Conservation (phyloP, 208 protist species). For the Borovskyia barvae region DNA sequence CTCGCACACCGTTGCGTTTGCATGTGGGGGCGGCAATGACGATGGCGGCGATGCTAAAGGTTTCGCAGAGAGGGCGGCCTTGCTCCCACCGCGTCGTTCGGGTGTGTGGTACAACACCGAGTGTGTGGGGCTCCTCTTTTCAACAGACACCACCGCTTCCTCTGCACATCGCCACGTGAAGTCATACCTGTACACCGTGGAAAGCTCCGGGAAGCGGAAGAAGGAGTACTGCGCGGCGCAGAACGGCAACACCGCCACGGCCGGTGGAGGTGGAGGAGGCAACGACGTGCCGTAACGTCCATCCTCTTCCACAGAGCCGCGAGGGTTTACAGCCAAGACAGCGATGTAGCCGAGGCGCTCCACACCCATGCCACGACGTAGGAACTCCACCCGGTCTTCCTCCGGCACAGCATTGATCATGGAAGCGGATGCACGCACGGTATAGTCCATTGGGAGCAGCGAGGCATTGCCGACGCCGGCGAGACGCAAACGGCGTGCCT, state of each 20-base stretch:
- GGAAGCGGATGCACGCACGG: conserved; percentile 25
- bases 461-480: conserved; percentile 38
- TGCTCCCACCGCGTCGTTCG: conserved; percentile 6
- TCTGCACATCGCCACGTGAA: conserved; percentile 62
- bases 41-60: no score
- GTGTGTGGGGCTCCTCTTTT: conserved; percentile 45
- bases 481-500: conserved; percentile 18
- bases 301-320: conserved; percentile 42
- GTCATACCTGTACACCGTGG: conserved; percentile 61
- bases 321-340: conserved; percentile 60
- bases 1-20: conserved; percentile 45
- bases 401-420: conserved; percentile 19
- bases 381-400: conserved; percentile 54
- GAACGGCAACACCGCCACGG: conserved; percentile 70
- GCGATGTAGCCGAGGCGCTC: conserved; percentile 32
- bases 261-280: conserved; percentile 35
- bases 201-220: conserved; percentile 68
- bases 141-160: conserved; percentile 23
- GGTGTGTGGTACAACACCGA: conserved; percentile 49
- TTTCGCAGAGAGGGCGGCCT: no score
- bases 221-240: conserved; percentile 69
- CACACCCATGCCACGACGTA: conserved; percentile 59
- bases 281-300: conserved; percentile 34
- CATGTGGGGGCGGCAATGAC: neutral
- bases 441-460: conserved; percentile 50